A percentile compares a stretch with the other conserved stretches of the same genome.
Conservation (phyloP, 2,329 filamentous ascomycete genomes). For the Monilinia fructicola region DNA sequence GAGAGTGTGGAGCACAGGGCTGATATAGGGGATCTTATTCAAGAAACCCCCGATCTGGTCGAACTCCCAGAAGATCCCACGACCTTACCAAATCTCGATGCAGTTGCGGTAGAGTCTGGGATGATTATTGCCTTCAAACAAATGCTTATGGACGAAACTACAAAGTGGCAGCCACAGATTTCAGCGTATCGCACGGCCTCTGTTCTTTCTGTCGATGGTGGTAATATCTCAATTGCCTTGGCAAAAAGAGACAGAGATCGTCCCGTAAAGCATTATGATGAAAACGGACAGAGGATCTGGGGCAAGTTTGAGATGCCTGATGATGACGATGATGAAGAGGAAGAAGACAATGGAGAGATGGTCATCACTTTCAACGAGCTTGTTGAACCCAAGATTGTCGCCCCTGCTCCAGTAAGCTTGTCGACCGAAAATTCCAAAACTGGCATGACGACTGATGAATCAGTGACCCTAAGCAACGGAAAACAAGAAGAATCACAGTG, state of each 20-base stretch:
- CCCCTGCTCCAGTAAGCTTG: constrained; percentile 41
- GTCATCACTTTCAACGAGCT: constrained; percentile 61
- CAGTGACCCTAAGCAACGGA: constrained; percentile 17
- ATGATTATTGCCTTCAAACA: constrained; percentile 71
- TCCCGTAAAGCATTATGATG: constrained; percentile 60
- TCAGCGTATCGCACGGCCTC: constrained; percentile 64
- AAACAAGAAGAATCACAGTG: constrained; percentile 29
- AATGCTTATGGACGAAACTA: constrained; percentile 58
- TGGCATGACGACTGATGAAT: constrained; percentile 20
- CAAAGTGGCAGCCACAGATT: constrained; percentile 65
- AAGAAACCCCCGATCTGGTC: constrained; percentile 58
- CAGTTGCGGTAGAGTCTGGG: constrained; percentile 52
- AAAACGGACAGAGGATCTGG: constrained; percentile 71
- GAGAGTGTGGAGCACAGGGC: constrained; percentile 34
- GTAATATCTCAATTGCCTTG: constrained; percentile 59
- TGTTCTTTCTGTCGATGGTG: constrained; percentile 55
- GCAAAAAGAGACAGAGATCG: constrained; percentile 66
- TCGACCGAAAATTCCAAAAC: constrained; percentile 19
- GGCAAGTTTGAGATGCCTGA: constrained; percentile 74
- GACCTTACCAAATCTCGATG: constrained; percentile 51
- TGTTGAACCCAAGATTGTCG: constrained; percentile 66
- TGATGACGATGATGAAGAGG: constrained; percentile 56
- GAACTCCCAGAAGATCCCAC: constrained; percentile 58
- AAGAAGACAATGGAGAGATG: constrained; percentile 60
- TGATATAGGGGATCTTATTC: constrained; percentile 30